phyloP scores from a whole-genome alignment of 2,329 filamentous ascomycete species.

The Corynespora cassiicola region DNA sequence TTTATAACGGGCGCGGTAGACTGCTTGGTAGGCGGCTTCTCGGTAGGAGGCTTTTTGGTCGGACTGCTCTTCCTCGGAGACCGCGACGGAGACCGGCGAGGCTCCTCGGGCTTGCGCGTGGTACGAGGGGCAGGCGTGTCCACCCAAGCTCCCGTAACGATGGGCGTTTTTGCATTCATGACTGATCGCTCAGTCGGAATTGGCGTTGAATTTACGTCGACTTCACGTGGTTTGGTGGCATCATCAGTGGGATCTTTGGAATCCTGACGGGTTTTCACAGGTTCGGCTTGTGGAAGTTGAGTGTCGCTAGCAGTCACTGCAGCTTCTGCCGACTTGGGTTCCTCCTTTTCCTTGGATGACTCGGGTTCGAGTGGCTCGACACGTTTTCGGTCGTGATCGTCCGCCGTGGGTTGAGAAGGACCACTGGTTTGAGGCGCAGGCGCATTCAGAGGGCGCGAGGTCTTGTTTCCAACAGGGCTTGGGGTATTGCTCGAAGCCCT shows the following conservation, averaged over 20 bases:
- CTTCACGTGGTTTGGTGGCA: slow-evolving; percentile 9
- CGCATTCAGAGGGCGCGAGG: slow-evolving; percentile 28
- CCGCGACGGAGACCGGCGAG: slow-evolving; percentile 17
- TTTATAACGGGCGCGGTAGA: slow-evolving; percentile 3
- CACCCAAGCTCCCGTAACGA: slow-evolving; percentile 56
- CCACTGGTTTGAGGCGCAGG: slow-evolving; percentile 18
- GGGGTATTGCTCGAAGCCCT: slow-evolving; percentile 54
- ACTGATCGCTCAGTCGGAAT: slow-evolving; percentile 28
- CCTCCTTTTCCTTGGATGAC: no score
- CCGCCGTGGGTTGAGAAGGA: slow-evolving; percentile 17
- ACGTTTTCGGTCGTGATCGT: background rate
- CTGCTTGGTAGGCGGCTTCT: slow-evolving; percentile 14
- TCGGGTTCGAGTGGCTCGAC: background rate
- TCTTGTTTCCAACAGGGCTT: slow-evolving; percentile 43
- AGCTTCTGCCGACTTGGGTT: slow-evolving; percentile 8
- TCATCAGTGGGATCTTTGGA: no score
- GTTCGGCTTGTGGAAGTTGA: slow-evolving; percentile 4
- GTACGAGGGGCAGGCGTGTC: slow-evolving; percentile 51
- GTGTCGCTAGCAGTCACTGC: slow-evolving; percentile 1
- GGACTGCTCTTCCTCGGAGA: slow-evolving; percentile 26
- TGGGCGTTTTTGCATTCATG: slow-evolving; percentile 48
- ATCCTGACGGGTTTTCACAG: no score
- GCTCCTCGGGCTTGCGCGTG: slow-evolving; percentile 13
- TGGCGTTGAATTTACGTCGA: slow-evolving; percentile 33
- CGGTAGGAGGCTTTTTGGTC: slow-evolving; percentile 15